These are phyloP conservation scores for Arabidopsis arenosa DNA, from an alignment of 345 rosid species.

Conservation along the genomic window DNA sequence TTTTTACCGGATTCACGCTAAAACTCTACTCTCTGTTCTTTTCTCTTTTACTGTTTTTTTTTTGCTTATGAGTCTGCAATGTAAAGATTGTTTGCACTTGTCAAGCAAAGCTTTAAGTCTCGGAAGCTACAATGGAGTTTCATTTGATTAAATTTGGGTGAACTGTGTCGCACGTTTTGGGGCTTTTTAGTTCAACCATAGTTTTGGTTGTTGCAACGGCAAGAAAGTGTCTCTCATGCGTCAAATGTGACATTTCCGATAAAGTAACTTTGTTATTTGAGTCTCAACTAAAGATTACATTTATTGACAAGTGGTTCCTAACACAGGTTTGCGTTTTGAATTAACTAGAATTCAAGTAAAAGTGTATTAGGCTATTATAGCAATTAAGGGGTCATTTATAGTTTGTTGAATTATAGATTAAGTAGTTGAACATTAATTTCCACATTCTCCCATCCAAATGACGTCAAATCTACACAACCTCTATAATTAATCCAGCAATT, in stretches of 20 bases:
- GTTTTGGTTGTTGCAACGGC: conserved; percentile 38
- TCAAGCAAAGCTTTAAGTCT: conserved; percentile 20
- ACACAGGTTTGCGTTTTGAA: not conserved
- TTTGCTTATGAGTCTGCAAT: not conserved
- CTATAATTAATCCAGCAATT: not conserved
- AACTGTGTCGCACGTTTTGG: conserved; percentile 27
- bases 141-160: not conserved
- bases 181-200: conserved; percentile 42
- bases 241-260: conserved; percentile 38
- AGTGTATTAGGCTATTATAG: not conserved
- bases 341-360: not conserved
- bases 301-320: not conserved
- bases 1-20: conserved; percentile 33
- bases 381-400: conserved; percentile 3
- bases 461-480: conserved; percentile 14
- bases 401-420: conserved; percentile 30
- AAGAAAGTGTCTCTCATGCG: conserved; percentile 40
- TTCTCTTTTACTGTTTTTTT: not conserved
- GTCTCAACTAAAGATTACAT: conserved; percentile 2
- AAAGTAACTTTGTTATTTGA: conserved; percentile 22
- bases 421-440: conserved; percentile 28
- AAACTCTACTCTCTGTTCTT: conserved; percentile 14
- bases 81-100: not conserved
- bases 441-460: conserved; percentile 1
- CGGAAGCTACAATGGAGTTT: not conserved